phyloP scores from a whole-genome alignment of 805 yeast genomes.

The Kodamaea lidongshanica region DNA sequence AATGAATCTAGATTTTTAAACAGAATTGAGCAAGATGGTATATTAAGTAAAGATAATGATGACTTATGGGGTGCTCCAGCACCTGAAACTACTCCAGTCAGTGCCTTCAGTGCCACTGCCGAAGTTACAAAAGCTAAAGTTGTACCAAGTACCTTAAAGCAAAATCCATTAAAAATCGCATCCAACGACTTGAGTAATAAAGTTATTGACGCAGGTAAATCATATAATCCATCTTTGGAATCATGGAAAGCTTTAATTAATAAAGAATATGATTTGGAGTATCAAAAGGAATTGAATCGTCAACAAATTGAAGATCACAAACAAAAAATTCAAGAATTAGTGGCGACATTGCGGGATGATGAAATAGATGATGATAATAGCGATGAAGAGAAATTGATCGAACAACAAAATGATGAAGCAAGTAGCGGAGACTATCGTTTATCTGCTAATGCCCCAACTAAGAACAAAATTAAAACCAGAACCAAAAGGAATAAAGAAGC shows the following conservation, averaged over 20 bases:
- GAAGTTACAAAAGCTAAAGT: slow-evolving; percentile 38
- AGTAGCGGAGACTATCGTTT: slow-evolving; percentile 38
- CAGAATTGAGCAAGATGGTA: slow-evolving; percentile 59
- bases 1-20: slow-evolving; percentile 49
- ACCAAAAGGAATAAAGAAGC: slow-evolving; percentile 68
- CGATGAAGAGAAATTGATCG: slow-evolving; percentile 34
- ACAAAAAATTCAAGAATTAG: slow-evolving; percentile 57
- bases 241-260: slow-evolving; percentile 73
- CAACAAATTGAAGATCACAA: slow-evolving; percentile 56
- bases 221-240: slow-evolving; percentile 83
- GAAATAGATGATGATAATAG: slow-evolving; percentile 42
- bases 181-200: slow-evolving; percentile 32
- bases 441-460: slow-evolving; percentile 69
- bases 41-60: slow-evolving; percentile 15
- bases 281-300: slow-evolving; percentile 59
- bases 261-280: slow-evolving; percentile 60
- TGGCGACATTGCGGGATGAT: slow-evolving; percentile 54
- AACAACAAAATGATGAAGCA: slow-evolving; percentile 30
- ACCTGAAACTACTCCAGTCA: slow-evolving; percentile 12
- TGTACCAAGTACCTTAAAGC: slow-evolving; percentile 50
- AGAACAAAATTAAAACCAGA: slow-evolving; percentile 65
- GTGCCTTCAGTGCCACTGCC: slow-evolving; percentile 12
- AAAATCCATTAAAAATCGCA: slow-evolving; percentile 48
- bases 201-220: slow-evolving; percentile 78
- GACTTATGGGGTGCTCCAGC: slow-evolving; percentile 66